Percentiles rank a stretch among this genome's conserved stretches.
phyloP scores from a whole-genome alignment of 176 grass and related monocot species.

The Oryza punctata region DNA sequence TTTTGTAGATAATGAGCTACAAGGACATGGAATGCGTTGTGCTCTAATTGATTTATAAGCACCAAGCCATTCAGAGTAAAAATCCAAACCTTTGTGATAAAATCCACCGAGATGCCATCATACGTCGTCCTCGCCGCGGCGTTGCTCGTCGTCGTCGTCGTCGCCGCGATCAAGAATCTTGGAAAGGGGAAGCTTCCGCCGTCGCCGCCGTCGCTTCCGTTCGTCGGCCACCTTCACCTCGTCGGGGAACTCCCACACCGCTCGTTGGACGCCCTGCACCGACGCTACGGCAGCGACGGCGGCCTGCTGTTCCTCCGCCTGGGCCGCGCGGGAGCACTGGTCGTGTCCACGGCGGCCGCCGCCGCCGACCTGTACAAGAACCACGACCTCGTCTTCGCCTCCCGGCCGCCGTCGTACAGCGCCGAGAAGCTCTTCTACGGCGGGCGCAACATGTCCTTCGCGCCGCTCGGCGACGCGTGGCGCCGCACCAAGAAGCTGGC shows the following conservation, averaged over 20 bases:
- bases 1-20: too few relatives aligned
- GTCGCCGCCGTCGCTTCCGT: conserved; percentile 46
- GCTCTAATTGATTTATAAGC: background rate
- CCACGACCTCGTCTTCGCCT: conserved; percentile 53
- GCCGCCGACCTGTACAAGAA: conserved; percentile 38
- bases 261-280: conserved; percentile 37
- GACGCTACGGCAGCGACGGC: conserved; percentile 17
- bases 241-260: conserved; percentile 30
- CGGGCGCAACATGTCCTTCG: conserved; percentile 41
- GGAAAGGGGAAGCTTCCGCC: conserved; percentile 40
- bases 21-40: background rate
- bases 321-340: conserved; percentile 18
- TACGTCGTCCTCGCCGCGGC: background rate
- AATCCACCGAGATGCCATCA: too few relatives aligned
- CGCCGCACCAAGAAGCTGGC: conserved; percentile 46
- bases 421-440: conserved; percentile 26
- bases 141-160: background rate
- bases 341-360: conserved; percentile 42
- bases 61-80: background rate
- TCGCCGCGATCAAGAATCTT: background rate
- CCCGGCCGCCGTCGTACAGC: conserved; percentile 26
- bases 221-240: conserved; percentile 49
- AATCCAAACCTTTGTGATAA: background rate
- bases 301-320: conserved; percentile 40
- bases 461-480: conserved; percentile 43